Conservation (phyloP, 2,329 filamentous ascomycete genomes). For the Myriosclerotinia duriaeana region DNA sequence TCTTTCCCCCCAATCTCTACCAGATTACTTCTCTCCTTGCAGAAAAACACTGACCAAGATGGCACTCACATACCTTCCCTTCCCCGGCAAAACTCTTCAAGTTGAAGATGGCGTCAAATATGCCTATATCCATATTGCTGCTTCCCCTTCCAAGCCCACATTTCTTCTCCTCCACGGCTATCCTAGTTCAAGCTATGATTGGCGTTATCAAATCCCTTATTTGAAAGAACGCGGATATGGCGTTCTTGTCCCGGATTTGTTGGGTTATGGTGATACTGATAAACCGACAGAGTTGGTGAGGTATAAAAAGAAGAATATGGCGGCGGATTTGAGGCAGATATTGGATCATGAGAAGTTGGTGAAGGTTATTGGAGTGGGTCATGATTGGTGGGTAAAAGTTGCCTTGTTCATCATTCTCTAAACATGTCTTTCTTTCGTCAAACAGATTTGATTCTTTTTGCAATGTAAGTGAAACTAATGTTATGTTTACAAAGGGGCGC, state of each 20-base stretch:
- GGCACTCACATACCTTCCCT: background rate
- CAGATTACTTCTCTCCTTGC: background rate
- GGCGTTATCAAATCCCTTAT: conserved; percentile 25
- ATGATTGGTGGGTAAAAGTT: conserved; percentile 28
- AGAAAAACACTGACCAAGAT: background rate
- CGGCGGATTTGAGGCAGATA: conserved; percentile 23
- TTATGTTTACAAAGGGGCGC: conserved; percentile 22
- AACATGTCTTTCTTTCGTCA: conserved; percentile 8
- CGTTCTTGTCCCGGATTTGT: conserved; percentile 26
- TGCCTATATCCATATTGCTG: conserved; percentile 26
- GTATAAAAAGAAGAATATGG: conserved; percentile 25
- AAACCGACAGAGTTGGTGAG: conserved; percentile 24
- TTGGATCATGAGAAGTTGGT: conserved; percentile 21
- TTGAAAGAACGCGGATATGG: conserved; percentile 26
- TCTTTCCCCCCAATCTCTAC: no score
- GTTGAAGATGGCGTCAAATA: conserved; percentile 18
- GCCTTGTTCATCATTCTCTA: background rate
- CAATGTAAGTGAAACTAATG: conserved; percentile 5
- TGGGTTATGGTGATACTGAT: conserved; percentile 26
- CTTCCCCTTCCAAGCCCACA: conserved; percentile 13
- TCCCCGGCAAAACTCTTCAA: background rate
- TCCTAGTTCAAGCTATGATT: conserved; percentile 27
- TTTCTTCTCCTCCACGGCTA: conserved; percentile 28
- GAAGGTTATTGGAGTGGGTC: conserved; percentile 26
- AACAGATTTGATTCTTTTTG: background rate